Conservation (phyloP, 2,329 filamentous ascomycete genomes). For the Biscogniauxia marginata region DNA sequence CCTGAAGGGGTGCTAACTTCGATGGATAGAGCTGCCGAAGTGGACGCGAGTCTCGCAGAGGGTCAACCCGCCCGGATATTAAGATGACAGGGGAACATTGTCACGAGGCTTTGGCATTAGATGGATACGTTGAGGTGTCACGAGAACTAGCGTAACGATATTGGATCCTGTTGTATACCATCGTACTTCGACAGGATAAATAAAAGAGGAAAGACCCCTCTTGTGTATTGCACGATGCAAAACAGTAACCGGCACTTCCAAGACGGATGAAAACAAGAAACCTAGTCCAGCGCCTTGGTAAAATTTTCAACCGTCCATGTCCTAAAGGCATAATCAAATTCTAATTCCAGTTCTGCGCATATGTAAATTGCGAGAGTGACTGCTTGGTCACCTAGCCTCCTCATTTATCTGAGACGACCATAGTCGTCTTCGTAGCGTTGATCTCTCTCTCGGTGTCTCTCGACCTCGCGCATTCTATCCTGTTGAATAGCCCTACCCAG, state of each 20-base stretch:
- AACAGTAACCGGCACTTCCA: not conserved
- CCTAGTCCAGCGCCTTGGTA: not conserved
- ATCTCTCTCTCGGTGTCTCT: conserved; percentile 40
- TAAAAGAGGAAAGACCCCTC: not conserved
- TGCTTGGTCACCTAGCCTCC: conserved; percentile 13
- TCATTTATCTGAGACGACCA: conserved; percentile 50
- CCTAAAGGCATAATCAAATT: too few relatives aligned
- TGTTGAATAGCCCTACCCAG: conserved; percentile 72
- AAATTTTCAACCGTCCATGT: too few relatives aligned
- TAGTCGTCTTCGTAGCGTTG: conserved; percentile 56
- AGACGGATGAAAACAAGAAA: not conserved
- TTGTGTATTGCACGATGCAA: not conserved
- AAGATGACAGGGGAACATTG: conserved; percentile 30
- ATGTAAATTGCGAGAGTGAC: conserved; percentile 19
- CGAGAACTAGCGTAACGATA: not conserved
- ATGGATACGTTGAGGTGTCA: not conserved
- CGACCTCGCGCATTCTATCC: conserved; percentile 42
- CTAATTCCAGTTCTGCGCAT: not conserved
- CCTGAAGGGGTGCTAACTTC: conserved; percentile 7
- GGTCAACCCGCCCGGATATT: conserved; percentile 93
- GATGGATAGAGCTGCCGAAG: conserved; percentile 70
- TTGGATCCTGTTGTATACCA: not conserved
- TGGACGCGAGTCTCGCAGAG: conserved; percentile 96
- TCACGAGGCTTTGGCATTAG: not conserved
- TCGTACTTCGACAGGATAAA: not conserved